A percentile compares a stretch with the other conserved stretches of the same genome.
Conservation (phyloP, 164 flowering plant genomes). For the Houttuynia cordata region DNA sequence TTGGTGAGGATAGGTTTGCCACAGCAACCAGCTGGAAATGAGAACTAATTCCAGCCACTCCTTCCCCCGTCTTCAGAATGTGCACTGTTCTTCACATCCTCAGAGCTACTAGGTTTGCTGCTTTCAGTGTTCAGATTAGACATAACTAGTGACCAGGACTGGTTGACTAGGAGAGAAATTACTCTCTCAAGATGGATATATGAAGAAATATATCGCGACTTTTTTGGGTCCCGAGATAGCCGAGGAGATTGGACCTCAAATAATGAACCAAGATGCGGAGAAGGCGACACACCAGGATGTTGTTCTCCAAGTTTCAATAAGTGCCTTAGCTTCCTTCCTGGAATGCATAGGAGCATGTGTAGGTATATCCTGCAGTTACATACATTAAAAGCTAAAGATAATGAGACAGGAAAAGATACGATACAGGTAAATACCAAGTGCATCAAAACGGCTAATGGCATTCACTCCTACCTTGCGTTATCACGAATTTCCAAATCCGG, state of each 20-base stretch:
- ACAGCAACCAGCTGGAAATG: constrained; percentile 16
- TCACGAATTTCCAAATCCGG: constrained; percentile 98
- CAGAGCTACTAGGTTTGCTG: constrained; percentile 20
- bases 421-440: background rate
- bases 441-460: background rate
- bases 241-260: constrained; percentile 47
- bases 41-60: constrained; percentile 19
- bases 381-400: background rate
- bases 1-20: constrained; percentile 17
- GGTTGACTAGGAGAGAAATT: constrained; percentile 60
- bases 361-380: constrained; percentile 61
- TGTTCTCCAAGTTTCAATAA: constrained; percentile 57
- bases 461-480: constrained; percentile 62
- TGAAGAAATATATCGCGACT: constrained; percentile 46
- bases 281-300: constrained; percentile 54
- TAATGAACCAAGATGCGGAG: constrained; percentile 47
- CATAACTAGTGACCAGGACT: constrained; percentile 74
- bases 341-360: constrained; percentile 77
- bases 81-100: constrained; percentile 34
- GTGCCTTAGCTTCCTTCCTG: constrained; percentile 78
- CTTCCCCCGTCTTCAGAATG: constrained; percentile 10
- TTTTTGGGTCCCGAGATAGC: constrained; percentile 32
- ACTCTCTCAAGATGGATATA: constrained; percentile 63
- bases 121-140: constrained; percentile 27
- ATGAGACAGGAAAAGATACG: background rate